phyloP scores from a whole-genome alignment of 768 basidiomycete genomes.

The Megacollybia marginata region DNA sequence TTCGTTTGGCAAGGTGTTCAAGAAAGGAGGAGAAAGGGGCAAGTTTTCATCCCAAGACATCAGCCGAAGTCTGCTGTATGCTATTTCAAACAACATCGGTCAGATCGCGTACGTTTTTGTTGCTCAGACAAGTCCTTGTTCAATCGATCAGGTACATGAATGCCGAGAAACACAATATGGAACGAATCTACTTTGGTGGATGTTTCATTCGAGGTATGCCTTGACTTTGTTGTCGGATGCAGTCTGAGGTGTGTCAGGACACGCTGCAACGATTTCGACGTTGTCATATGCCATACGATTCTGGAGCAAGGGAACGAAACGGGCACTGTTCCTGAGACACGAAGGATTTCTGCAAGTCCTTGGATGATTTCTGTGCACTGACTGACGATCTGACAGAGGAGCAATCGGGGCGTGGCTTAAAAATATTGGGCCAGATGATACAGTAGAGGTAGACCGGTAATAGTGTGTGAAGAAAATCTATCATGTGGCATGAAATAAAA shows the following conservation, averaged over 20 bases:
- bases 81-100: slow-evolving; percentile 97
- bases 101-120: slow-evolving; percentile 87
- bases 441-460: background rate
- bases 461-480: too few relatives aligned
- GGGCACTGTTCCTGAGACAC: slow-evolving; percentile 93
- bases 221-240: slow-evolving; percentile 1
- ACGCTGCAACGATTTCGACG: slow-evolving; percentile 94
- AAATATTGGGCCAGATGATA: slow-evolving; percentile 61
- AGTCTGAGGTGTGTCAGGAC: slow-evolving; percentile 46
- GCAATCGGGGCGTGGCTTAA: slow-evolving; percentile 97
- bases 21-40: slow-evolving; percentile 73
- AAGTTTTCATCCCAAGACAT: slow-evolving; percentile 89
- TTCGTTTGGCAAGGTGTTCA: slow-evolving; percentile 97
- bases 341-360: slow-evolving; percentile 97
- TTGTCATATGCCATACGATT: slow-evolving; percentile 98
- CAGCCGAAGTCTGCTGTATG: slow-evolving; percentile 88
- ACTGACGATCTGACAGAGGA: slow-evolving; percentile 45
- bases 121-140: background rate
- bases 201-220: slow-evolving; percentile 91
- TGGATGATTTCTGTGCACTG: too few relatives aligned
- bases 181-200: slow-evolving; percentile 97
- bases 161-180: slow-evolving; percentile 95
- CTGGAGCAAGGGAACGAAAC: slow-evolving; percentile 97
- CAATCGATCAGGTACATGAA: slow-evolving; percentile 80
- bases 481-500: too few relatives aligned